Conservation (phyloP, 1,284 basidiomycete species). For the Serendipita sp. region DNA sequence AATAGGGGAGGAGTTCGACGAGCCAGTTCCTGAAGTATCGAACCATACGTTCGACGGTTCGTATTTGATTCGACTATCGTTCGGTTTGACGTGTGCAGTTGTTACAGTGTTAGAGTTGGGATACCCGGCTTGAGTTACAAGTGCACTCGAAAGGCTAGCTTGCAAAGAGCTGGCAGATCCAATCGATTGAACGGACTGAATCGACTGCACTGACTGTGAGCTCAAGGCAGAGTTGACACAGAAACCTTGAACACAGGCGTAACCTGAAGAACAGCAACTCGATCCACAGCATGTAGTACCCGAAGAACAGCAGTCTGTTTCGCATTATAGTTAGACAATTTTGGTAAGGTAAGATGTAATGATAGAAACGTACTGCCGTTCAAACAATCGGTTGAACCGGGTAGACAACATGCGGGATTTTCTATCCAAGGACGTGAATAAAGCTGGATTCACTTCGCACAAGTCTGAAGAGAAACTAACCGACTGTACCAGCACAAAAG, state of each 20-base stretch:
- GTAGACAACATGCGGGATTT: no score
- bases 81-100: not conserved
- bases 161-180: no score
- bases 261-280: not conserved
- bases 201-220: not conserved
- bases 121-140: no score
- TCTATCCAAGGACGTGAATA: no score
- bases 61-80: not conserved
- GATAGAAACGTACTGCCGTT: no score
- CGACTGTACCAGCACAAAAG: no score
- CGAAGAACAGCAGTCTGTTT: not conserved
- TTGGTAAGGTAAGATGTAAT: not conserved
- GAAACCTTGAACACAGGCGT: not conserved
- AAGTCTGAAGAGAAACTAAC: no score
- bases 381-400: no score
- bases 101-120: not conserved
- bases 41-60: not conserved
- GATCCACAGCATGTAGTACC: not conserved
- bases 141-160: no score
- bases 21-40: not conserved
- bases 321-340: not conserved
- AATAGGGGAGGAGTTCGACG: not conserved
- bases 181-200: not conserved
- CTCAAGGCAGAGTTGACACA: not conserved
- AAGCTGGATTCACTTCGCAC: no score